Conservation (phyloP, 83 land plant species). For the Thuja plicata region DNA sequence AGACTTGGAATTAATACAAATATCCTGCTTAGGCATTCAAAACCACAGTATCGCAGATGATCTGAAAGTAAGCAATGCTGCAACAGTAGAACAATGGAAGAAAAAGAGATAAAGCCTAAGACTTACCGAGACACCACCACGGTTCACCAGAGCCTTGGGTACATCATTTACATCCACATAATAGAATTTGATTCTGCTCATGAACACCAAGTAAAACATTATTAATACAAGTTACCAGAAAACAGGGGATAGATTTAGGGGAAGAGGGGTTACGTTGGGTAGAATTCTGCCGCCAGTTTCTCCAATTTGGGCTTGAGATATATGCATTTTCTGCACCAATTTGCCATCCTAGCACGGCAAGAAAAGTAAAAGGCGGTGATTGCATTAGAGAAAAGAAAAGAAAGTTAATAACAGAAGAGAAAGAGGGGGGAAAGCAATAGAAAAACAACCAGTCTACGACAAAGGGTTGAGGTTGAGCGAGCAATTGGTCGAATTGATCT, state of each 20-base stretch:
- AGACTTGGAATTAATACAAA: background rate
- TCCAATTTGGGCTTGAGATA: slow-evolving; percentile 87
- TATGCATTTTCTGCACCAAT: slow-evolving; percentile 90
- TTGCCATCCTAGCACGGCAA: slow-evolving; percentile 60
- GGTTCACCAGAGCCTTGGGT: slow-evolving; percentile 72
- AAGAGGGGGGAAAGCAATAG: background rate
- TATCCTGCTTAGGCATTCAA: background rate
- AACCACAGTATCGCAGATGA: too few relatives aligned
- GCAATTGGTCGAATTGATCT: slow-evolving; percentile 43
- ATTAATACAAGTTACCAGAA: background rate
- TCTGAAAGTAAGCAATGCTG: too few relatives aligned
- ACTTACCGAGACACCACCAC: slow-evolving; percentile 81
- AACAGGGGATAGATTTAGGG: background rate
- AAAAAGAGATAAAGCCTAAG: background rate
- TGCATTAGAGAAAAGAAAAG: background rate
- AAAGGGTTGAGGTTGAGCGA: slow-evolving; percentile 32
- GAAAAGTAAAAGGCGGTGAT: background rate
- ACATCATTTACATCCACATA: slow-evolving; percentile 83
- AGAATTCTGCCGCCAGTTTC: slow-evolving; percentile 70
- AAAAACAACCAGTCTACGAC: slow-evolving; percentile 49
- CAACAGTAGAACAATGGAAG: background rate
- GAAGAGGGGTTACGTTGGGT: slow-evolving; percentile 54
- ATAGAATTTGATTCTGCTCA: slow-evolving; percentile 66
- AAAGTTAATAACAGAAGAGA: background rate
- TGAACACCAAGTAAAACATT: background rate